These are phyloP conservation scores for Immersiporthe knoxdaviesiana DNA, from an alignment of 2,329 filamentous ascomycete genomes.

Conservation along the genomic window DNA sequence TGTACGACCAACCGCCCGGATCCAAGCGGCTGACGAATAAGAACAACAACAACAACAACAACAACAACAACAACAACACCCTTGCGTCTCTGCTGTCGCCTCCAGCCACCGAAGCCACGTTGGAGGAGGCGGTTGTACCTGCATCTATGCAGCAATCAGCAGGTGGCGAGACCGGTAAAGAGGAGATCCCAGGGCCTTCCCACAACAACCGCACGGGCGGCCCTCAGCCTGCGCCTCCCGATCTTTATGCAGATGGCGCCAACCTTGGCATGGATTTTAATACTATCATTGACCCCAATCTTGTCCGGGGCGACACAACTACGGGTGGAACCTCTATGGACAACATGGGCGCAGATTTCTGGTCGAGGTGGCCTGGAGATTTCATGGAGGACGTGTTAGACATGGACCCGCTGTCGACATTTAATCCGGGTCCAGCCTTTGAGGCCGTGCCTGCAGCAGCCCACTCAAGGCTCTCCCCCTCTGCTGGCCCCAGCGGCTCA, in stretches of 20 bases:
- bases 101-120: neutral
- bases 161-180: neutral
- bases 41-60: neutral
- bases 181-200: no score
- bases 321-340: neutral
- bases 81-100: neutral
- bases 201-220: neutral
- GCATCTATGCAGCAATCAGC: neutral
- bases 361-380: neutral
- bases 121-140: neutral
- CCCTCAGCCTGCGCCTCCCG: neutral
- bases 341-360: neutral
- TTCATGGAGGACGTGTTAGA: conserved; percentile 1
- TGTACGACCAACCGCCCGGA: neutral
- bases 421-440: neutral
- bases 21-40: neutral
- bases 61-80: neutral
- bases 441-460: neutral
- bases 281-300: neutral
- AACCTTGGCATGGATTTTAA: neutral
- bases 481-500: neutral
- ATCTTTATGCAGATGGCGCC: conserved; percentile 4
- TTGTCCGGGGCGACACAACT: neutral
- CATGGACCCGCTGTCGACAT: neutral
- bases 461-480: neutral